Base-by-base conservation (phyloP, 805 yeast species). In the Suhomyces canberraensis region DNA sequence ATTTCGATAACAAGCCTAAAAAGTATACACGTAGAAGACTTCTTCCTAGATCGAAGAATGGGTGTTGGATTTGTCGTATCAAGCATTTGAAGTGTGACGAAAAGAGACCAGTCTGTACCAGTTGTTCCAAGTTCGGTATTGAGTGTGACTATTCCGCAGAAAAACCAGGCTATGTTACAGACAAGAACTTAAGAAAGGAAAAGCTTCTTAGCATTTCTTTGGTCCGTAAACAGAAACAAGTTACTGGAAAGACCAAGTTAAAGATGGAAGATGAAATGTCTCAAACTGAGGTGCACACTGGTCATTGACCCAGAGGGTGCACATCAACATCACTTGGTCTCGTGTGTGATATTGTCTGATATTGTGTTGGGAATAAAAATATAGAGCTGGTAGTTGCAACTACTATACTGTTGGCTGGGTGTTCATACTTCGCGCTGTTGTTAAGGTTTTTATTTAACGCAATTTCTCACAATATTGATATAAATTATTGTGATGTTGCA, bases 11-110 rank as follows among this genome's bases (percentile, higher is more conserved):
- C 14, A 44, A 51, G 31, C 51, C 58, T 8, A 66, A 64, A 39
- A 65, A 64, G 42, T 52, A 64, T 37, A 67, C 68, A 11, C 50
- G 73, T 24, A 54, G 66, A 38, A 58, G 71, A 37, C 45, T 63
- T 16, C 52, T 65, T 39, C 71, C 71, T 2, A 49, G 73, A 31
- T 64, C 71, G 3, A 64, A 64, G 40, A 60, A 54, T 22, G 74
- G 74, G 5, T 68, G 74, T 41, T 68, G 74, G 74, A 64, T 68
- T 36, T 68, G 74, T 42, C 51, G 74, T 37, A 68, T 68, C 40
- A 66, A 66, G 43, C 74, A 68, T 44, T 55, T 68, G 39, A 68
- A 68, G 43, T 68, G 74, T 46, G 72, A 68, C 41, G 74, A 68
- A 40, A 31, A 25, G 9, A 56, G 60, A 38, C 74, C 74, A 0